phyloP scores from a whole-genome alignment of 176 grass and related monocot species.

The Olyra latifolia region DNA sequence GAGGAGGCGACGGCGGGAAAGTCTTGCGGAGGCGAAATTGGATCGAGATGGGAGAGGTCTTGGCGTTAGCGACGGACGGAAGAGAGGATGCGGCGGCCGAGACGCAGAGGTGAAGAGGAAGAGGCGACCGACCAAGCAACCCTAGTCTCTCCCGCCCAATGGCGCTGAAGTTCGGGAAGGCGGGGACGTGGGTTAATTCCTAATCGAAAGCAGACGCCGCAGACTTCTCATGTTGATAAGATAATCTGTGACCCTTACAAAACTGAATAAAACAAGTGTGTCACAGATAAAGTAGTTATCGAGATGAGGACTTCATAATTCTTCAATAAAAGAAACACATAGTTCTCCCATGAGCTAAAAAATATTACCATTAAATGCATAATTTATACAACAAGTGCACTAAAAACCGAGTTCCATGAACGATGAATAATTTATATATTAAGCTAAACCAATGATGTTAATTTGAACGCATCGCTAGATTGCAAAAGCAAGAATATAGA shows the following conservation, averaged over 20 bases:
- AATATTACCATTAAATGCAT: neutral
- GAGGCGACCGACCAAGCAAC: too few relatives aligned
- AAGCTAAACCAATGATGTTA: neutral
- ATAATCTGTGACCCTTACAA: constrained; percentile 31
- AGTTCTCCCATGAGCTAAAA: neutral
- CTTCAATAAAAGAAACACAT: constrained; percentile 4
- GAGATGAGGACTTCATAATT: neutral
- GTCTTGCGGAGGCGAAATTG: too few relatives aligned
- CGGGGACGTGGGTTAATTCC: too few relatives aligned
- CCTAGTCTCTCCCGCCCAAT: too few relatives aligned
- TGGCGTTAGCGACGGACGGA: too few relatives aligned
- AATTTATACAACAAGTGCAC: neutral
- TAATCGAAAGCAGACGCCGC: constrained; percentile 29
- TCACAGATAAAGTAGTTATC: neutral
- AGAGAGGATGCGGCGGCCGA: too few relatives aligned
- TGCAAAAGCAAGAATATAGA: neutral
- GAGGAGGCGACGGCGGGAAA: too few relatives aligned
- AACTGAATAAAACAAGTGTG: constrained; percentile 37
- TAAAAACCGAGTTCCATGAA: neutral
- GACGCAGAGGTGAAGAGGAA: too few relatives aligned
- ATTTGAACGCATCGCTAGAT: neutral
- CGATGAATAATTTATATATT: neutral
- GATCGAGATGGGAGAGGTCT: too few relatives aligned
- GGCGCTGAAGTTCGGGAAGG: too few relatives aligned
- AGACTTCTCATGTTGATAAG: constrained; percentile 25